A percentile compares a stretch with the other conserved stretches of the same genome.
Conservation (phyloP, 2,329 filamentous ascomycete species). For the Trichoderma sp. region DNA sequence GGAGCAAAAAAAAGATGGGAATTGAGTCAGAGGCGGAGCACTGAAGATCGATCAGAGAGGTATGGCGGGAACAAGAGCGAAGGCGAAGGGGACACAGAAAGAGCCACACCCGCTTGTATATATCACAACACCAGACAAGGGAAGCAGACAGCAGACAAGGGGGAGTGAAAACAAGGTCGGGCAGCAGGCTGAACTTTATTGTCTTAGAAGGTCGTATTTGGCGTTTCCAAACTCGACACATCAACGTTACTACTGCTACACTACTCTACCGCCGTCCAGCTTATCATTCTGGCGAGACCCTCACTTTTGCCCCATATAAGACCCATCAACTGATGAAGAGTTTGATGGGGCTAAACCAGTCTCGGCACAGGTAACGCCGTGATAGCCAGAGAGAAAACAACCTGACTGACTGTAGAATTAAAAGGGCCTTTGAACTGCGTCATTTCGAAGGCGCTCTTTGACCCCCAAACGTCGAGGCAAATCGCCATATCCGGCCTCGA, state of each 20-base stretch:
- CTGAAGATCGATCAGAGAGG: neutral
- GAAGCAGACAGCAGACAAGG: neutral
- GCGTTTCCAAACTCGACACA: slow-evolving; percentile 12
- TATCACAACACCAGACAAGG: neutral
- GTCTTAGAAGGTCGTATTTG: neutral
- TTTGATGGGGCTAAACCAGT: slow-evolving; percentile 14
- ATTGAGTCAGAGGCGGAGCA: neutral
- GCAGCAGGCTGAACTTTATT: slow-evolving; percentile 13
- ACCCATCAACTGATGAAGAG: slow-evolving; percentile 16
- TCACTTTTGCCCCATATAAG: slow-evolving; percentile 18
- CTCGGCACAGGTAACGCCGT: slow-evolving; percentile 9
- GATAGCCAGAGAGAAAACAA: neutral
- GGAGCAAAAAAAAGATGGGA: neutral
- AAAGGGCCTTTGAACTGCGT: neutral
- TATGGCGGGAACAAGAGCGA: neutral
- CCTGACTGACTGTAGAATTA: neutral
- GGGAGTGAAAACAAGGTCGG: neutral
- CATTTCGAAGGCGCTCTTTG: neutral
- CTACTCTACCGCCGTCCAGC: slow-evolving; percentile 11
- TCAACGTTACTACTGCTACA: slow-evolving; percentile 18
- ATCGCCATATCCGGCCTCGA: neutral
- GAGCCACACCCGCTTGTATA: neutral
- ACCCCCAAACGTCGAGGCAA: neutral
- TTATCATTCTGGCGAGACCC: slow-evolving; percentile 19
- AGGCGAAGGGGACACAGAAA: neutral